Conservation (phyloP, 2,329 filamentous ascomycete species). For the Malbranchea zuffiana region DNA sequence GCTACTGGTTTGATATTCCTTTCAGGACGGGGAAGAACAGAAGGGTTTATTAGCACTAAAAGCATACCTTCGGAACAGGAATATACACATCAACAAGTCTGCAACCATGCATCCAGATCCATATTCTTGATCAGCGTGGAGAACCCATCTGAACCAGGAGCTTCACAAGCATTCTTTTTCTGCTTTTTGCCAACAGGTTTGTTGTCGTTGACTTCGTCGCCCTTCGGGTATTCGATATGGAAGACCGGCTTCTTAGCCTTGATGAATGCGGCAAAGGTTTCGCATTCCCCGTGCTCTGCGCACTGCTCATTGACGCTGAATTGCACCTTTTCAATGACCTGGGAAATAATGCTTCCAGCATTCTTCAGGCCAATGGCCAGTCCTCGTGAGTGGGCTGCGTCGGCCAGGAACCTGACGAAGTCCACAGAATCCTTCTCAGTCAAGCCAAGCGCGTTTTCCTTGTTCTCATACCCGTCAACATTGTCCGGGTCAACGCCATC, state of each 20-base stretch:
- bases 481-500: constrained; percentile 63
- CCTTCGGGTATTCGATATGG: constrained; percentile 59
- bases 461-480: constrained; percentile 56
- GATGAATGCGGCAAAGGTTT: constrained; percentile 48
- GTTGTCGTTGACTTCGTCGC: constrained; percentile 31
- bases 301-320: constrained; percentile 65
- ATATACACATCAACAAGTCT: constrained; percentile 37
- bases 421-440: constrained; percentile 47
- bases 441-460: constrained; percentile 50
- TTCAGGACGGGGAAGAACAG: no score
- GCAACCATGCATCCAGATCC: constrained; percentile 52
- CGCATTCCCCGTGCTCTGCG: constrained; percentile 49
- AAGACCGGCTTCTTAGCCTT: constrained; percentile 56
- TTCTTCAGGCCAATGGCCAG: constrained; percentile 61
- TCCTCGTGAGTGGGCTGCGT: constrained; percentile 42
- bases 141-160: constrained; percentile 40
- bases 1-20: no score
- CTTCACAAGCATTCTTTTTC: constrained; percentile 38
- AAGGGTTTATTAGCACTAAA: no score
- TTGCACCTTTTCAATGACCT: constrained; percentile 44
- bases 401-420: constrained; percentile 51
- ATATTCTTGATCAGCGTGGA: constrained; percentile 57
- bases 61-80: not conserved
- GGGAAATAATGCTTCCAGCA: constrained; percentile 47
- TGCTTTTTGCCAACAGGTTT: constrained; percentile 24